phyloP scores from a whole-genome alignment of 805 yeast species.

The Wickerhamomyces bisporus region DNA sequence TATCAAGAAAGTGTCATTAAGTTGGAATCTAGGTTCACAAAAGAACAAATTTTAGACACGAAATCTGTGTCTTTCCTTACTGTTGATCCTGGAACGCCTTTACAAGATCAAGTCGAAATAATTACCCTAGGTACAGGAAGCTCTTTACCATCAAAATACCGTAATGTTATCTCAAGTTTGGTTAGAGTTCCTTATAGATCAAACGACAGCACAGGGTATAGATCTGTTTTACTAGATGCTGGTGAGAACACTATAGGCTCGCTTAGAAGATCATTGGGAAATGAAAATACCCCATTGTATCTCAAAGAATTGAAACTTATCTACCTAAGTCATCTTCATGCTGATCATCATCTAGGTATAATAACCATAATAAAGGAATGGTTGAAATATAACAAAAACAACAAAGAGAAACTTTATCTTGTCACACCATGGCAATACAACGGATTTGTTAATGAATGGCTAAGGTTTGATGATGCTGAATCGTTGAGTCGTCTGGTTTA shows the following conservation, averaged over 20 bases:
- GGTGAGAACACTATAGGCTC: conserved; percentile 90
- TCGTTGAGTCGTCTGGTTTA: conserved; percentile 41
- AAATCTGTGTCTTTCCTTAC: conserved; percentile 17
- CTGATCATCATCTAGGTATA: conserved; percentile 93
- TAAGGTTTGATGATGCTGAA: conserved; percentile 37
- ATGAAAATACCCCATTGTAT: conserved; percentile 35
- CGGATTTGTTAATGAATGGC: conserved; percentile 67
- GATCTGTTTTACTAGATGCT: conserved; percentile 73
- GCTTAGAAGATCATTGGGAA: conserved; percentile 55
- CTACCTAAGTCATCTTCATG: conserved; percentile 87
- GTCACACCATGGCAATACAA: conserved; percentile 74
- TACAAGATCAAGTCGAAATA: conserved; percentile 55
- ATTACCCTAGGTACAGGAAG: conserved; percentile 90
- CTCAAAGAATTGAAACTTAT: conserved; percentile 60
- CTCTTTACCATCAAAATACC: conserved; percentile 75
- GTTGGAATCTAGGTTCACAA: conserved; percentile 5
- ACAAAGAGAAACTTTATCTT: conserved; percentile 43
- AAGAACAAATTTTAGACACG: conserved; percentile 5
- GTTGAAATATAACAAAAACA: conserved; percentile 38
- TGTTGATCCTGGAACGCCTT: conserved; percentile 9
- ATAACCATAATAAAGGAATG: conserved; percentile 66
- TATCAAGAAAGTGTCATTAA: conserved; percentile 23
- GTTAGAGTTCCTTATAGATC: conserved; percentile 57
- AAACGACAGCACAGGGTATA: conserved; percentile 21
- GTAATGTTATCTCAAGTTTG: conserved; percentile 82